phyloP scores from a whole-genome alignment of 495 filamentous ascomycete genomes.

The Penicillium longicatenatum region DNA sequence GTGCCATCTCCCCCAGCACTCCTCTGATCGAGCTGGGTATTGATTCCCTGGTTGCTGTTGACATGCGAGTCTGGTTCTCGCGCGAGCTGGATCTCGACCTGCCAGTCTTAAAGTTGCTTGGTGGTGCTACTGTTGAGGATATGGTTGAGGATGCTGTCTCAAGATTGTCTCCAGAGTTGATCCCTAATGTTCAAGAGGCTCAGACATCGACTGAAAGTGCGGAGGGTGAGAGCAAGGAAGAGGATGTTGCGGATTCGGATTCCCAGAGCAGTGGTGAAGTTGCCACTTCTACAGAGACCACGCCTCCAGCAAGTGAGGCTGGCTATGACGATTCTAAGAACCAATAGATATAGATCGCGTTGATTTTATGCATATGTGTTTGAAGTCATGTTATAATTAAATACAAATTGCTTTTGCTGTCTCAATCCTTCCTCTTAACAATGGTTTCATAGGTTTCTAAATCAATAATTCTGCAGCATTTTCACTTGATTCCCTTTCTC shows the following conservation, averaged over 20 bases:
- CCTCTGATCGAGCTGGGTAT: slow-evolving; percentile 30
- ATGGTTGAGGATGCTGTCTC: slow-evolving; percentile 1
- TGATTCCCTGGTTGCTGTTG: slow-evolving; percentile 35
- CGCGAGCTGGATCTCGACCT: slow-evolving; percentile 39
- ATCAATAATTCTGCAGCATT: too few relatives aligned
- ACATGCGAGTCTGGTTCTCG: slow-evolving; percentile 33
- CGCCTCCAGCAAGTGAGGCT: background rate
- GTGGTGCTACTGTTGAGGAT: slow-evolving; percentile 12
- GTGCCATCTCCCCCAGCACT: slow-evolving; percentile 1
- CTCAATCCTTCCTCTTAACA: background rate
- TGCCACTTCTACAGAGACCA: background rate
- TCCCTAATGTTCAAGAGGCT: background rate
- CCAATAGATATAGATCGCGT: background rate
- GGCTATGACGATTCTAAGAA: background rate
- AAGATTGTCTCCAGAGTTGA: background rate
- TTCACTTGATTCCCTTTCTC: too few relatives aligned
- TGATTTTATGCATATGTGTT: background rate
- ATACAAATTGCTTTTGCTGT: background rate
- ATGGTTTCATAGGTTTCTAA: too few relatives aligned
- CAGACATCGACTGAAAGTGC: background rate
- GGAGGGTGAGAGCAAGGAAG: background rate
- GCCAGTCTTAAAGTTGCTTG: slow-evolving; percentile 52
- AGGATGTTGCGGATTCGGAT: background rate
- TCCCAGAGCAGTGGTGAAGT: background rate
- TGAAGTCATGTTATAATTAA: background rate